Evolutionary conservation across 306 rosid genomes (phyloP).

Genomic region (Elaeagnus macrophylla): DNA sequence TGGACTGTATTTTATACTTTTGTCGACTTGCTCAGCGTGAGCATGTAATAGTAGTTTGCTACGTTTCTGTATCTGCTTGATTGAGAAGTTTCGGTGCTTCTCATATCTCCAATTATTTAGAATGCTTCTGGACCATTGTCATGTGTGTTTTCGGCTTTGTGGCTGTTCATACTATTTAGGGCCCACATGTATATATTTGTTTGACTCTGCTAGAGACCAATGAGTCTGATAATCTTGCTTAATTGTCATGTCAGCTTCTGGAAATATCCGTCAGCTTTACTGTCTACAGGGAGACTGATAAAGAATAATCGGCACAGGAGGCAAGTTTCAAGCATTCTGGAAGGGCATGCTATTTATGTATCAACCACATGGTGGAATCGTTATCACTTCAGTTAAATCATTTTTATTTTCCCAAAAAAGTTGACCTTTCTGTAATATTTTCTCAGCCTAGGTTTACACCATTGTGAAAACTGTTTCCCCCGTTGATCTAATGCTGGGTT

Average conservation of each 20-base stretch:
- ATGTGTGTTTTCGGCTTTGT: too few relatives aligned
- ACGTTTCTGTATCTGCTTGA: too few relatives aligned
- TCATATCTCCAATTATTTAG: too few relatives aligned
- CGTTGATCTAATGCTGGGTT: conserved; percentile 15
- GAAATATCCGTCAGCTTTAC: conserved; percentile 97
- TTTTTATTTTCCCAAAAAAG: conserved; percentile 29
- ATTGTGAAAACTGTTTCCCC: conserved; percentile 31
- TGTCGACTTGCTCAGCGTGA: too few relatives aligned
- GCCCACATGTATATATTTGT: conserved; percentile 1
- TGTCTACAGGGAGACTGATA: conserved; percentile 90
- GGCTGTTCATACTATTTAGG: background rate
- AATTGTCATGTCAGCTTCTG: conserved; percentile 58
- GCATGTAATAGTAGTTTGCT: too few relatives aligned
- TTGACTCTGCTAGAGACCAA: background rate
- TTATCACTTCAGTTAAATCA: conserved; percentile 47
- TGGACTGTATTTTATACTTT: too few relatives aligned
- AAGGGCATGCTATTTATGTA: conserved; percentile 33
- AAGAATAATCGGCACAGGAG: conserved; percentile 41
- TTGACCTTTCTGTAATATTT: conserved; percentile 56
- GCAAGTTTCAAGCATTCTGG: conserved; percentile 27
- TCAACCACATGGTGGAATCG: conserved; percentile 31
- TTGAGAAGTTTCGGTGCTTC: too few relatives aligned
- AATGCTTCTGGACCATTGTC: too few relatives aligned
- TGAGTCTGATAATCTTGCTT: conserved; percentile 5
- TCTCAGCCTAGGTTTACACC: conserved; percentile 47